Evolutionary conservation across 495 filamentous ascomycete species (phyloP).

Genomic region (Penicillium argentinense): DNA sequence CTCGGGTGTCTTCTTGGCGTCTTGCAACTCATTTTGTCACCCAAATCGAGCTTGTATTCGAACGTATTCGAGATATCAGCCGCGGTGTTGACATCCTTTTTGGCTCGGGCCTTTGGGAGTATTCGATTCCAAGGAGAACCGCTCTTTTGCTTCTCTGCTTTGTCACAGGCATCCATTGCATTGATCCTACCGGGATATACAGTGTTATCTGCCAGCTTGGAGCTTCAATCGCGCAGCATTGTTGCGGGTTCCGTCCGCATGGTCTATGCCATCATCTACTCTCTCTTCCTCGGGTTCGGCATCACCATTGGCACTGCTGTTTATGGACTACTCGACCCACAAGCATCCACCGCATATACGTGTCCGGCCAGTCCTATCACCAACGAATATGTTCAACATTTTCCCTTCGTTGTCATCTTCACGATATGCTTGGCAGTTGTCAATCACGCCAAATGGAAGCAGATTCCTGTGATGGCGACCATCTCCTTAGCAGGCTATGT

Average conservation of each 20-base stretch:
- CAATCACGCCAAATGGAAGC: slow-evolving; percentile 88
- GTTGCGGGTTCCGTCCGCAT: slow-evolving; percentile 91
- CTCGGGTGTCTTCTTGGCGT: slow-evolving; percentile 81
- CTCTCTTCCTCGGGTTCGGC: slow-evolving; percentile 92
- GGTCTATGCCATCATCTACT: slow-evolving; percentile 96
- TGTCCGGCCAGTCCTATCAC: slow-evolving; percentile 58
- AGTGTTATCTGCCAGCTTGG: slow-evolving; percentile 78
- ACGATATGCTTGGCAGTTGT: slow-evolving; percentile 79
- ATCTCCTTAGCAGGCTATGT: slow-evolving; percentile 84
- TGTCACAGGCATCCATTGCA: slow-evolving; percentile 88
- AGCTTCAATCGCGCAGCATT: slow-evolving; percentile 82
- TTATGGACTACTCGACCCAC: slow-evolving; percentile 76
- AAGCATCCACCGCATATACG: slow-evolving; percentile 71
- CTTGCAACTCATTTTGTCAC: slow-evolving; percentile 77
- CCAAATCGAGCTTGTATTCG: slow-evolving; percentile 70
- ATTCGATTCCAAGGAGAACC: slow-evolving; percentile 59
- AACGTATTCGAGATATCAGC: slow-evolving; percentile 93
- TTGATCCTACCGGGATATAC: slow-evolving; percentile 90
- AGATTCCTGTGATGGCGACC: slow-evolving; percentile 80
- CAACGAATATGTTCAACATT: slow-evolving; percentile 49
- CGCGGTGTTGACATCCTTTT: slow-evolving; percentile 83
- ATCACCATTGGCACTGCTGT: slow-evolving; percentile 92
- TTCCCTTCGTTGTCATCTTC: slow-evolving; percentile 78
- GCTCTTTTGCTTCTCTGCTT: slow-evolving; percentile 86
- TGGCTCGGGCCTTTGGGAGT: slow-evolving; percentile 84